These are phyloP conservation scores for Blastobotrys parvus DNA, from an alignment of 805 yeast species.

Conservation along the genomic window DNA sequence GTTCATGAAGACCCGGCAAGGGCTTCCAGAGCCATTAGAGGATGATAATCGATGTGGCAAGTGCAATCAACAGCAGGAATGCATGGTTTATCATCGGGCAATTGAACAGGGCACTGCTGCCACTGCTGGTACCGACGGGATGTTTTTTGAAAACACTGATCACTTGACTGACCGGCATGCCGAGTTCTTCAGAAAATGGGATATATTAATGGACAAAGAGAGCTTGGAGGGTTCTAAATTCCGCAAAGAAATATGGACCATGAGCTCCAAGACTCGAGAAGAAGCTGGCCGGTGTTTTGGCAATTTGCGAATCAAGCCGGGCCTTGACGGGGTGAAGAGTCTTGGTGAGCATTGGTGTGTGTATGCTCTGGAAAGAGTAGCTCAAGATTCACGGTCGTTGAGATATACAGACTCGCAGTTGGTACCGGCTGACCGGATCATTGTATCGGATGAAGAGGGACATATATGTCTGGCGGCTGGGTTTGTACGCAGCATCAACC, in stretches of 20 bases:
- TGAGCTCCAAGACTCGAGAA: constrained; percentile 53
- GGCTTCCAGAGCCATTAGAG: constrained; percentile 15
- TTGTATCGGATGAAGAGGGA: constrained; percentile 73
- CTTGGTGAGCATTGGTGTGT: constrained; percentile 4
- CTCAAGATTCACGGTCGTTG: neutral
- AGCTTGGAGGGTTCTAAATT: constrained; percentile 47
- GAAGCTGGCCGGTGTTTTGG: constrained; percentile 53
- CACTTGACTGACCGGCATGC: constrained; percentile 43
- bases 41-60: constrained; percentile 30
- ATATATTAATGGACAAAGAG: constrained; percentile 61
- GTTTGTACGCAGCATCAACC: constrained; percentile 37
- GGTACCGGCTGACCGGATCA: constrained; percentile 49
- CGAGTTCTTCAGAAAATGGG: constrained; percentile 66
- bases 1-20: constrained; percentile 37
- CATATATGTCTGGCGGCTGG: constrained; percentile 70
- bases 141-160: constrained; percentile 41
- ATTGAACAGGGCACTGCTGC: constrained; percentile 50
- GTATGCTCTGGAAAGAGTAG: constrained; percentile 7
- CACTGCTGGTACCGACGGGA: constrained; percentile 45
- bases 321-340: constrained; percentile 3
- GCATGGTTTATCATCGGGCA: constrained; percentile 53
- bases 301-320: constrained; percentile 34
- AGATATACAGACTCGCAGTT: constrained; percentile 39
- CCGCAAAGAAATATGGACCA: constrained; percentile 62
- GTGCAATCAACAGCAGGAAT: constrained; percentile 49